Evolutionary conservation across 768 basidiomycete species (phyloP), one percentile per base, ranked within the genome.

Genomic region (Pholiota molesta): DNA sequence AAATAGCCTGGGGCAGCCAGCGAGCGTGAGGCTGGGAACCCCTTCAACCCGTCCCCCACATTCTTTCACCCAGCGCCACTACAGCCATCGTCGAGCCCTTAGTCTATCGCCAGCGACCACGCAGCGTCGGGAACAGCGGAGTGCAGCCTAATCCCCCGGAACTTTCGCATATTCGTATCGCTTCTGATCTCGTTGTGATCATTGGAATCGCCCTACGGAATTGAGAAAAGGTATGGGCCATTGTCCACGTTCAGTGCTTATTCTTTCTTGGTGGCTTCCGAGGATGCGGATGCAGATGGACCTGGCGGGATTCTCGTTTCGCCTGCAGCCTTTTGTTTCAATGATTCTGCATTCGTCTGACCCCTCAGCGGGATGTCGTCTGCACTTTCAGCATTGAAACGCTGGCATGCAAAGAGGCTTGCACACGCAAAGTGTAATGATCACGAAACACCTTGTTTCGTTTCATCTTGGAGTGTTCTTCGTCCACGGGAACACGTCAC

Each of bases 1-100:
- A 60, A 60, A 60, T 60, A 53, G 35, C 59, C 59, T 29, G 17
- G n/a, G 59, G 28, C 51, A 39, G 59, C 59, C 59, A 60, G 59
- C 59, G 59, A 53, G 59, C 59, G 59, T 60, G 59, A 60, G 59
- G 59, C 59, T 60, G 59, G 51, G 52, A 52, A 54, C 52, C 59
- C 52, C 10, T 49, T 45, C 14, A 33, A 19, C 58, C 52, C 39
- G 29, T 53, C 39, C 26, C 17, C 59, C 52, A 52, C 51, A 28
- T 53, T 53, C 59, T 19, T 52, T 53, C 59, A 37, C 23, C 13
- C 29, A 33, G 21, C 52, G n/a, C 31, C 59, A 53, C 59, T 53
- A 17, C 2, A 31, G 10, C 16, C 11, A 40, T 23, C 58, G 8
- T 26, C 31, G 29, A 13, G 28, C 45, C 39, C 37, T 52, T 35